Percentiles rank a stretch among this genome's conserved stretches.
These are phyloP conservation scores for Citrullus amarus DNA, from an alignment of 306 rosid species.

Conservation along the genomic window DNA sequence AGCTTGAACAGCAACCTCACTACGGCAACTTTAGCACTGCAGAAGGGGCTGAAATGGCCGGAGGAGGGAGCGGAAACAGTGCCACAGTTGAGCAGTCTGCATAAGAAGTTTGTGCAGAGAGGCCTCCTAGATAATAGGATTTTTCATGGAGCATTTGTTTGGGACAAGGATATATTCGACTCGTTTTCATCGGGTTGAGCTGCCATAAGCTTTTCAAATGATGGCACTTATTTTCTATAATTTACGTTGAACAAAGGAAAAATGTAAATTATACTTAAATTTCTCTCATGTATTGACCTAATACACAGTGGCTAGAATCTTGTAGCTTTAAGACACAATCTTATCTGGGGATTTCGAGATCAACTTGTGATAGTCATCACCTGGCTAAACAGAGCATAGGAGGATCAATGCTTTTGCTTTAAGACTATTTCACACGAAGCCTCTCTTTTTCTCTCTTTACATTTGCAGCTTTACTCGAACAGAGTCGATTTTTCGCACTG, in stretches of 20 bases:
- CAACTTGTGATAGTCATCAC: not conserved
- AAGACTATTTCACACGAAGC: not conserved
- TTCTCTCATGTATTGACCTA: slow-evolving; percentile 5
- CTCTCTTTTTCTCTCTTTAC: not conserved
- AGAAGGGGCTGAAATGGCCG: slow-evolving; percentile 34
- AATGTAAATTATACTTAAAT: slow-evolving; percentile 5
- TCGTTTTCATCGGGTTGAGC: slow-evolving; percentile 15
- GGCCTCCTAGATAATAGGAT: slow-evolving; percentile 12
- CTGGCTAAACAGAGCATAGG: not conserved
- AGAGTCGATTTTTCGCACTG: too few relatives aligned
- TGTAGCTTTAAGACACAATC: not conserved
- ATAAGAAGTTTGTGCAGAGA: slow-evolving; percentile 25
- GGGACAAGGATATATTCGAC: slow-evolving; percentile 13
- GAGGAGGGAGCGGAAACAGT: slow-evolving; percentile 32
- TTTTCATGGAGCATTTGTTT: slow-evolving; percentile 2
- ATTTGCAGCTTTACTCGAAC: not conserved
- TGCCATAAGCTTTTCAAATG: slow-evolving; percentile 30
- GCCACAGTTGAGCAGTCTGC: slow-evolving; percentile 28
- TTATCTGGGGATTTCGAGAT: not conserved
- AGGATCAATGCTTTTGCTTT: not conserved
- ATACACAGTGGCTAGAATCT: slow-evolving; percentile 1
- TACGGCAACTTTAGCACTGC: not conserved
- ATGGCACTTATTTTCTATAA: slow-evolving; percentile 20
- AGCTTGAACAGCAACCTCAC: slow-evolving; percentile 14
- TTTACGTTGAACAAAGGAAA: slow-evolving; percentile 4